These are phyloP conservation scores for Talaromyces borbonicus DNA, from an alignment of 495 filamentous ascomycete genomes.

Conservation along the genomic window DNA sequence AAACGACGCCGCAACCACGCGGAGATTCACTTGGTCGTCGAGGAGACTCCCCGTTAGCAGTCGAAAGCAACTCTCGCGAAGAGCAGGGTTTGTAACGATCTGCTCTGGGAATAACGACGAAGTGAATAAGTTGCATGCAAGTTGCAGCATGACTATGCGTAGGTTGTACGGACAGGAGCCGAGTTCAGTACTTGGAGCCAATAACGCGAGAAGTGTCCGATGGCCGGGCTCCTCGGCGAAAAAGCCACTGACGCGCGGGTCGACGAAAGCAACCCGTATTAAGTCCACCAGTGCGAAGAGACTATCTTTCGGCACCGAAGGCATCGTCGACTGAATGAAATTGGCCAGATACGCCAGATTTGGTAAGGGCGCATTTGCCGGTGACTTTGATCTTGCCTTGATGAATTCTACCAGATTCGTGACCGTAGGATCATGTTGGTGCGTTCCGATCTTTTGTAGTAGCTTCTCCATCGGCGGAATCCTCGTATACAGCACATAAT, in stretches of 20 bases:
- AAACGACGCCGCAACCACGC: constrained; percentile 73
- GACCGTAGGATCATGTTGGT: constrained; percentile 44
- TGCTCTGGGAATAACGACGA: constrained; percentile 39
- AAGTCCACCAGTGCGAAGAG: constrained; percentile 77
- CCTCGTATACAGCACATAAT: constrained; percentile 66
- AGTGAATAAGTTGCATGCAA: constrained; percentile 54
- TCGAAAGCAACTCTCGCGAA: constrained; percentile 28
- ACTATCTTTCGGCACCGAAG: constrained; percentile 30
- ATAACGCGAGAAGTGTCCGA: constrained; percentile 51
- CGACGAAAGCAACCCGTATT: constrained; percentile 63
- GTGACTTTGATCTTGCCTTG: constrained; percentile 27
- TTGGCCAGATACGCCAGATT: constrained; percentile 36
- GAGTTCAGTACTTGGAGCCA: constrained; percentile 46
- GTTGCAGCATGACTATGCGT: constrained; percentile 64
- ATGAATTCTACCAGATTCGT: constrained; percentile 55
- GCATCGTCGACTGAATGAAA: constrained; percentile 21
- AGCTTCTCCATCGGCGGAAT: constrained; percentile 79
- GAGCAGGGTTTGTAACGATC: constrained; percentile 22
- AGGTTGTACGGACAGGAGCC: constrained; percentile 63
- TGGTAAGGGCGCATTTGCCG: constrained; percentile 46
- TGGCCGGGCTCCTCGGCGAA: constrained; percentile 67
- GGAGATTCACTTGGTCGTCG: constrained; percentile 43
- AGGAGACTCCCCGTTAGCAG: constrained; percentile 46
- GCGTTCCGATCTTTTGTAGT: constrained; percentile 53
- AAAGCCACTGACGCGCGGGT: constrained; percentile 76